These are phyloP conservation scores for slime mould (Dictyostelium discoideum) DNA, from an alignment of 78 protist species.

Conservation along the genomic window DNA sequence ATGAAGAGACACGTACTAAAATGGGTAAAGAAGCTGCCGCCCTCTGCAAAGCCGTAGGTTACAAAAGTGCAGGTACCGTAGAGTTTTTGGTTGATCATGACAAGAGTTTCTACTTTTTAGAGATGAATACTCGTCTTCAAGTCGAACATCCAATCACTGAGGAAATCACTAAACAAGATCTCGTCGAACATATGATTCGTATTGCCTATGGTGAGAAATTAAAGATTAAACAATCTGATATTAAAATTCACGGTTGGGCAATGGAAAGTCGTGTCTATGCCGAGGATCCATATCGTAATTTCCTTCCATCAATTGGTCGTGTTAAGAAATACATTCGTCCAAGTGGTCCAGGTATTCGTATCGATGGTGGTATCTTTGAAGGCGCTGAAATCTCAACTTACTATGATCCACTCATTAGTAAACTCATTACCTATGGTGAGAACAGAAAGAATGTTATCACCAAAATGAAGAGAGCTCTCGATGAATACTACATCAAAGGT, in stretches of 20 bases:
- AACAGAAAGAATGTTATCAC: slow-evolving; percentile 52
- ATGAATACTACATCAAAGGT: slow-evolving; percentile 92
- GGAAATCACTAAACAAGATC: slow-evolving; percentile 94
- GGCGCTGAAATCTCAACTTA: slow-evolving; percentile 96
- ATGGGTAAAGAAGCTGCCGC: slow-evolving; percentile 94
- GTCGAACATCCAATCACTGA: slow-evolving; percentile 99
- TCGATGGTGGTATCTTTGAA: slow-evolving; percentile 82
- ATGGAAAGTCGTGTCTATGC: slow-evolving; percentile 98
- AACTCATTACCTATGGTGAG: slow-evolving; percentile 94
- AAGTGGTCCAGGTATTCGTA: slow-evolving; percentile 56
- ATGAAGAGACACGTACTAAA: slow-evolving; percentile 80
- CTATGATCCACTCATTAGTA: slow-evolving; percentile 99
- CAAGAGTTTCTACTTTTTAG: slow-evolving; percentile 94
- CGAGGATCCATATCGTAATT: slow-evolving; percentile 93
- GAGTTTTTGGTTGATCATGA: slow-evolving; percentile 95
- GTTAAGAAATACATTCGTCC: slow-evolving; percentile 84
- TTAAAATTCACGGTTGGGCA: slow-evolving; percentile 93
- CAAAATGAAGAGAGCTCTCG: slow-evolving; percentile 87
- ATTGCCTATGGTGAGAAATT: slow-evolving; percentile 92
- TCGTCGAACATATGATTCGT: slow-evolving; percentile 96
- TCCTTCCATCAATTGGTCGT: slow-evolving; percentile 93
- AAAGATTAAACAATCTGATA: slow-evolving; percentile 84
- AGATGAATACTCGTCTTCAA: slow-evolving; percentile 99
- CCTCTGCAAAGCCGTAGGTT: slow-evolving; percentile 92
- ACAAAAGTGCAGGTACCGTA: slow-evolving; percentile 97